Base-by-base conservation (phyloP, 2,329 filamentous ascomycete genomes). In the Nannizzia gypsea region DNA sequence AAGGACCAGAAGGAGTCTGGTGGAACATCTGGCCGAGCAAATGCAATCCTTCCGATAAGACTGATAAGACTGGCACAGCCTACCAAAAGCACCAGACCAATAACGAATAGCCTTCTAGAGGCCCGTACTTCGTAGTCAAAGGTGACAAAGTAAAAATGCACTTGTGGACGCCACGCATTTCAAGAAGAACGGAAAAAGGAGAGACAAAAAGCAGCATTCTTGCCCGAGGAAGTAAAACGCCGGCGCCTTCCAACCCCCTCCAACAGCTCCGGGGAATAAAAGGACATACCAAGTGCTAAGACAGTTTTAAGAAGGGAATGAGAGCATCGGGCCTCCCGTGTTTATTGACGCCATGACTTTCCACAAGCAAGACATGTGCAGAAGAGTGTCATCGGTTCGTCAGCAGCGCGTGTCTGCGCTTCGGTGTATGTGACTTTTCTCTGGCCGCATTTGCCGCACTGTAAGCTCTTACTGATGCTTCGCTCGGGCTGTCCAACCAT, bases 351-450 rank as follows among this genome's bases (percentile, higher is more conserved):
- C 76, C 76, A 78, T 44, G 76, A 74, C 67, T 78, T 77, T 50
- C 76, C 75, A 62, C 76, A 78, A 66, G 75, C 74, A 67, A 76
- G 56, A 64, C 76, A 78, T 44, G 76, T 77, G 66, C 76, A 77
- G 63, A 78, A 78, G 62, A 77, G 64, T 34, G 76, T 78, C 76
- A 78, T 78, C 69, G 92, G 92, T 77, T 97, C 93, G 82, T 99
- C 93, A 65, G 93, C 93, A 77, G 84, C 88, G 65, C 93, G 83
- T 15, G 93, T 99, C 80, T 99, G 93, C 3, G 93, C 93, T 77
- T 99, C 93, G 56, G 84, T 90, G 76, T 99, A 99, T 74, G 87
- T 90, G 70, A 97, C 93, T 80, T 90, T 91, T 79, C 88, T 91
- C 81, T 95, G 82, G 68, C 88, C 88, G 76, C 93, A 99, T 74